Conservation (phyloP, 208 protist genomes). For the Strigomonas oncopelti region DNA sequence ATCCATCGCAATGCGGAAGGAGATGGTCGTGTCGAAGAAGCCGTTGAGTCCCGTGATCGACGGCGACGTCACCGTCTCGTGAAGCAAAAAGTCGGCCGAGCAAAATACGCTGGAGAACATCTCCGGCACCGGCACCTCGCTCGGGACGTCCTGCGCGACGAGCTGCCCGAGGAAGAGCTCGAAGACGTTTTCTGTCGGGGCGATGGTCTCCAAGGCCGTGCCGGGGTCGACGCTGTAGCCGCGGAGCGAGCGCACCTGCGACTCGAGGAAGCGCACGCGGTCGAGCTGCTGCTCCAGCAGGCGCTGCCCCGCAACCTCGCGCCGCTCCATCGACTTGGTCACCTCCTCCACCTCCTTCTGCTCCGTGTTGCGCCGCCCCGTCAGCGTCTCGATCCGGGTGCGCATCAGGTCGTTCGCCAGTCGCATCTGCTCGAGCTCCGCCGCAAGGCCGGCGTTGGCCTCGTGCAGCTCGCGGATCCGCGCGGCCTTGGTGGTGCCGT, state of each 20-base stretch:
- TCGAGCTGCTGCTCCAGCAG: slow-evolving; percentile 74
- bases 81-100: slow-evolving; percentile 83
- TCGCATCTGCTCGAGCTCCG: slow-evolving; percentile 72
- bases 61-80: slow-evolving; percentile 84
- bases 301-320: slow-evolving; percentile 49
- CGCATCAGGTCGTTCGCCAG: slow-evolving; percentile 70
- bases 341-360: slow-evolving; percentile 29
- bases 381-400: slow-evolving; percentile 40
- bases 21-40: slow-evolving; percentile 85
- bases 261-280: slow-evolving; percentile 82
- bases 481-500: slow-evolving; percentile 35
- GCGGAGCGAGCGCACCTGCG: slow-evolving; percentile 77
- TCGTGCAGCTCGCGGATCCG: slow-evolving; percentile 75
- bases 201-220: slow-evolving; percentile 41
- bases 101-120: slow-evolving; percentile 70
- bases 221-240: slow-evolving; percentile 66
- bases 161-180: slow-evolving; percentile 90
- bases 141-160: slow-evolving; percentile 57
- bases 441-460: slow-evolving; percentile 65
- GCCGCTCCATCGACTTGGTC: slow-evolving; percentile 33
- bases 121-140: slow-evolving; percentile 34
- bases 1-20: slow-evolving; percentile 86
- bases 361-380: slow-evolving; percentile 25
- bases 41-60: slow-evolving; percentile 82
- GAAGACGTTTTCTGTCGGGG: slow-evolving; percentile 69